Evolutionary conservation across 2,329 filamentous ascomycete genomes (phyloP).

Genomic region (Volutella citrinella): DNA sequence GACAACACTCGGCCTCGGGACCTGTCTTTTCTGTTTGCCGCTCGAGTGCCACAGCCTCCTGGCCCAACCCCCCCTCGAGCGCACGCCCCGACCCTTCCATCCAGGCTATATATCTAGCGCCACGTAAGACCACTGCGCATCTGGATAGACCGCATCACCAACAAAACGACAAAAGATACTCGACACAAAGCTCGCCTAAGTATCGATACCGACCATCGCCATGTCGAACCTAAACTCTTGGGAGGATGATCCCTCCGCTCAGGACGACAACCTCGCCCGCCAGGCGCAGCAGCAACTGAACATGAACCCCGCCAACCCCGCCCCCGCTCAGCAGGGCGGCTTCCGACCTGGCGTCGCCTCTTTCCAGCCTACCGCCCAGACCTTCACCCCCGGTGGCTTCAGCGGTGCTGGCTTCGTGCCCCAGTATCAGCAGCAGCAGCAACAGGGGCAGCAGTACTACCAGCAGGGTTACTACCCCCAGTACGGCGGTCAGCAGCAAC

Average conservation of each 20-base stretch:
- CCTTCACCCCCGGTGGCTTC: constrained; percentile 69
- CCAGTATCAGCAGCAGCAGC: constrained; percentile 45
- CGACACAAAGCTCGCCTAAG: too few species aligned
- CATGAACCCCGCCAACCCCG: constrained; percentile 55
- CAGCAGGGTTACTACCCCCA: constrained; percentile 57
- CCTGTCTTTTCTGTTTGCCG: constrained; percentile 5
- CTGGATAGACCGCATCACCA: constrained; percentile 16
- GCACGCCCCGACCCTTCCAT: constrained; percentile 19
- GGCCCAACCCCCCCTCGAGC: not conserved
- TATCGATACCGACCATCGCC: too few species aligned
- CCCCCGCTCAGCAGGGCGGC: constrained; percentile 40
- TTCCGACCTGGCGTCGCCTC: constrained; percentile 54
- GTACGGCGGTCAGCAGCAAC: constrained; percentile 44
- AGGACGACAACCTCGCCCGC: constrained; percentile 74
- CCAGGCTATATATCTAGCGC: constrained; percentile 12
- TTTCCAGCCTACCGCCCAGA: constrained; percentile 69
- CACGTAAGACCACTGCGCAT: constrained; percentile 12
- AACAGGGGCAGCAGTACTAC: constrained; percentile 41
- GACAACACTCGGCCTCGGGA: constrained; percentile 6
- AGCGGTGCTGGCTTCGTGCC: constrained; percentile 57
- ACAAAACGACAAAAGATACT: too few species aligned
- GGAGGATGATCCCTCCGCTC: constrained; percentile 80
- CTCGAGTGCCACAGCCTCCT: constrained; percentile 8
- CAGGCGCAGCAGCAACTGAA: constrained; percentile 76
- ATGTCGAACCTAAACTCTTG: constrained; percentile 95